Conservation (phyloP, 208 protist genomes). For the Leptomonas seymouri region DNA sequence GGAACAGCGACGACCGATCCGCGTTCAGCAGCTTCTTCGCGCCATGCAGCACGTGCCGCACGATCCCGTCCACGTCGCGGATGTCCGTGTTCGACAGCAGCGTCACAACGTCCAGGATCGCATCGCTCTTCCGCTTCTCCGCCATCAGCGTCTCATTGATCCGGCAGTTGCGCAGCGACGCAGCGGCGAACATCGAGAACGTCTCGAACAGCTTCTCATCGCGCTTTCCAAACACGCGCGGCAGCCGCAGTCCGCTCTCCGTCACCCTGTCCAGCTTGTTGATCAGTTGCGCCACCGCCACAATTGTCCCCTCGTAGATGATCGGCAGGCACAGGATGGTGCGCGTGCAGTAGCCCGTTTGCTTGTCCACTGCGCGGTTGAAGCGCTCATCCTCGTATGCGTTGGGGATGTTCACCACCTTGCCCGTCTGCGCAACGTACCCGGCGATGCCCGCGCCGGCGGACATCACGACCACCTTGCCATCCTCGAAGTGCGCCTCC, state of each 20-base stretch:
- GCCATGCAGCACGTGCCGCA: conserved; percentile 66
- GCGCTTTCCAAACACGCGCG: conserved; percentile 49
- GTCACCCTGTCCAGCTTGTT: conserved; percentile 79
- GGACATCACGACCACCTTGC: conserved; percentile 61
- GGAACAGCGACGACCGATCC: conserved; percentile 75
- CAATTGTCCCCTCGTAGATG: conserved; percentile 64
- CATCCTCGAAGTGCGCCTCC: conserved; percentile 77
- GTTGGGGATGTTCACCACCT: conserved; percentile 70
- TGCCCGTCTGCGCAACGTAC: conserved; percentile 54
- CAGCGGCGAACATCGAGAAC: conserved; percentile 73
- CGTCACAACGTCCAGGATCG: conserved; percentile 72
- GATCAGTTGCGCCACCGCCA: conserved; percentile 77
- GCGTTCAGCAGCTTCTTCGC: conserved; percentile 74
- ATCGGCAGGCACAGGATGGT: conserved; percentile 79
- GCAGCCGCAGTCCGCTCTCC: conserved; percentile 49
- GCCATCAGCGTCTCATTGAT: conserved; percentile 63
- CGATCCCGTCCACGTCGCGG: conserved; percentile 71
- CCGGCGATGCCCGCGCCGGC: conserved; percentile 70
- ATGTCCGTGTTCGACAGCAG: conserved; percentile 80
- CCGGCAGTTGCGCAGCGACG: conserved; percentile 71
- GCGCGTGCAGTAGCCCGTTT: conserved; percentile 69
- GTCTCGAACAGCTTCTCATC: conserved; percentile 78
- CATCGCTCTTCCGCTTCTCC: conserved; percentile 76
- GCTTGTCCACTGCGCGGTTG: conserved; percentile 69
- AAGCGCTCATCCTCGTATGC: conserved; percentile 75